Evolutionary conservation across 768 basidiomycete genomes (phyloP), one percentile per base, ranked within the genome.

Genomic region (Suillus paluster): DNA sequence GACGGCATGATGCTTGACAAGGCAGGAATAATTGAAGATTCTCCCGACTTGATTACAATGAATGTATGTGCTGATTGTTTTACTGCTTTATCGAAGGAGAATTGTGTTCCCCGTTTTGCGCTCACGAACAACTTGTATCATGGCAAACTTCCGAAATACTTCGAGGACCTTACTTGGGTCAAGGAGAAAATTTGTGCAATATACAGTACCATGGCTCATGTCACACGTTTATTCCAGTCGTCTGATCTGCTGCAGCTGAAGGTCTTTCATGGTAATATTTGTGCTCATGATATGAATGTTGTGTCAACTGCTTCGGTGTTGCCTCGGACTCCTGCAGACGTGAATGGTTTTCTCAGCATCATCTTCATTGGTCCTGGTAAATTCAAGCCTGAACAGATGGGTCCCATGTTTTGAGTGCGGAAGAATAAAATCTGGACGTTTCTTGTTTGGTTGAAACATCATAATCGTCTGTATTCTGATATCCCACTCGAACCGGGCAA

Each of bases 241-340:
- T 64, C 59, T 1, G 65, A 74, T 61, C 53, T 67, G 27, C 25
- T 14, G 1, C 60, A 67, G 30, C 68, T 74, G 2, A 57, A 36
- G 21, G 66, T 74, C 1, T 67, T 75, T 52, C 67, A 73, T 65
- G 74, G 75, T 3, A 77, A 77, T 55, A 76, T 72, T 4, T 77
- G 75, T 64, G 68, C 76, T n/a, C 71, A 76, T 67, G 66, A 75
- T 12, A 69, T 68, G 64, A 77, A 77, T 64, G 49, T 75, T 17
- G 38, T 71, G 11, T 72, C 75, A 11, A 74, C 73, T 21, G 72
- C 71, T 5, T 19, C 49, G 23, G 59, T 68, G 3, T 57, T 76
- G 6, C 75, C 75, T 42, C 58, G 68, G 0, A 71, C 69, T 0
- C 71, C 70, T n/a, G 53, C 63, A 12, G 67, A 76, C 67, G 56